Evolutionary conservation across 2,329 filamentous ascomycete species (phyloP), one percentile per base, ranked within the genome.

Genomic region (Verticillium albo-atrum): DNA sequence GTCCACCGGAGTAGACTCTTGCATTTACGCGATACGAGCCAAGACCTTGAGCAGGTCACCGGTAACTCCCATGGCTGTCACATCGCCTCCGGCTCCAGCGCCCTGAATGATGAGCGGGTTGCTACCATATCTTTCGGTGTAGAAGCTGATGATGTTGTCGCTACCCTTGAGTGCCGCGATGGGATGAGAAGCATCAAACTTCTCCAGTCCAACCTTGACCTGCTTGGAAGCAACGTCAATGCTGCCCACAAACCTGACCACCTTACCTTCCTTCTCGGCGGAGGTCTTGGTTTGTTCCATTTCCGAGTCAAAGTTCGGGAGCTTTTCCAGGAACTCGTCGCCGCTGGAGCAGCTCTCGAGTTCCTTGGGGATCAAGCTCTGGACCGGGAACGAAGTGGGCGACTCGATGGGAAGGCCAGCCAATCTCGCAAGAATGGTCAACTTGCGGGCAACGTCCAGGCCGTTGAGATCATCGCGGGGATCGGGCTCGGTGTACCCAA

Each of bases 61-160:
- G n/a, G 92, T 92, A 54, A 99, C 94, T 61, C 95, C 95, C 94
- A 98, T 98, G 28, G 95, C 95, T 34, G 95, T 99, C 57, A 98
- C 92, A 52, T 97, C 93, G 64, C 91, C 93, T 67, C 95, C 95
- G 27, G 95, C 95, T 62, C 93, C 95, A 35, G 92, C 92, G 61
- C 95, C 95, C 79, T 98, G 94, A 64, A 99, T 86, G 71, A 97
- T 97, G 63, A 99, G 81, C 51, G 95, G 93, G 75, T 94, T 96
- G 71, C 81, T 84, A 60, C 92, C 92, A 72, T 99, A 99, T 68
- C 95, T 85, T 82, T 96, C 90, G 6, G 95, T 99, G 77, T 97
- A 96, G 81, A 99, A 97, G 80, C 89, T 96, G 72, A 99, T 97
- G 73, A 99, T 96, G 80, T 99, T 99, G 74, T 98, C 95, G 74